Percentiles rank a stretch among this genome's conserved stretches.
phyloP scores from a whole-genome alignment of 78 protist genomes.

The Anaeramoeba flamelloides region DNA sequence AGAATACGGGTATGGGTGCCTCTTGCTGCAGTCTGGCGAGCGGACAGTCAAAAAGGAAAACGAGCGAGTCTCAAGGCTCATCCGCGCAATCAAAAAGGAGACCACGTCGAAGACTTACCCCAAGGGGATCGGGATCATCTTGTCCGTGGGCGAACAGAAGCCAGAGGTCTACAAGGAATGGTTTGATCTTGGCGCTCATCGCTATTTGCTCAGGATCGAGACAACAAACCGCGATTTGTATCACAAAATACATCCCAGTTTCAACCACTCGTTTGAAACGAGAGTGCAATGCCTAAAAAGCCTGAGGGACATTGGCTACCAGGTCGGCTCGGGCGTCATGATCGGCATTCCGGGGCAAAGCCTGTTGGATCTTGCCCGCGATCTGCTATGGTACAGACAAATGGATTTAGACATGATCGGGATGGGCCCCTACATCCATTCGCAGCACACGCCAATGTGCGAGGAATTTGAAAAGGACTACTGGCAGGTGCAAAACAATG shows the following conservation, averaged over 20 bases:
- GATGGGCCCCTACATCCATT: slow-evolving; percentile 25
- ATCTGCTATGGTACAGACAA: slow-evolving; percentile 5
- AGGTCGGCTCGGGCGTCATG: slow-evolving; percentile 28
- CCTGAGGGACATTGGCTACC: slow-evolving; percentile 8
- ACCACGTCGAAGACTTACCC: not conserved
- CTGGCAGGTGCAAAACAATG: too few relatives aligned
- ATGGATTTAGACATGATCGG: slow-evolving; percentile 23
- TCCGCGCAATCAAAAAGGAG: not conserved
- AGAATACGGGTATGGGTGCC: not conserved
- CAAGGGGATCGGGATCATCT: slow-evolving; percentile 7
- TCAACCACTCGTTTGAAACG: slow-evolving; percentile 4
- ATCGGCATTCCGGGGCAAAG: slow-evolving; percentile 23
- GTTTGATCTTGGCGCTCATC: slow-evolving; percentile 14
- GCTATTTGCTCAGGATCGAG: slow-evolving; percentile 20
- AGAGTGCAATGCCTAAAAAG: not conserved
- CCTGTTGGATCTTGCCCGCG: slow-evolving; percentile 12
- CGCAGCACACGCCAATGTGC: slow-evolving; percentile 15
- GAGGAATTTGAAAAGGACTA: not conserved
- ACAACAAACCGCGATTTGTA: slow-evolving; percentile 20
- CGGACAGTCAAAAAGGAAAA: not conserved
- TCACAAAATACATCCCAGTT: slow-evolving; percentile 13
- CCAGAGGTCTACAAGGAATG: not conserved
- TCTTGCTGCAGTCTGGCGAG: slow-evolving; percentile 28
- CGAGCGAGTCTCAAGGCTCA: not conserved
- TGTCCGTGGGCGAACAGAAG: slow-evolving; percentile 19